These are phyloP conservation scores for Cryptococcus sp. DNA, from an alignment of 1,284 basidiomycete species.

Conservation along the genomic window DNA sequence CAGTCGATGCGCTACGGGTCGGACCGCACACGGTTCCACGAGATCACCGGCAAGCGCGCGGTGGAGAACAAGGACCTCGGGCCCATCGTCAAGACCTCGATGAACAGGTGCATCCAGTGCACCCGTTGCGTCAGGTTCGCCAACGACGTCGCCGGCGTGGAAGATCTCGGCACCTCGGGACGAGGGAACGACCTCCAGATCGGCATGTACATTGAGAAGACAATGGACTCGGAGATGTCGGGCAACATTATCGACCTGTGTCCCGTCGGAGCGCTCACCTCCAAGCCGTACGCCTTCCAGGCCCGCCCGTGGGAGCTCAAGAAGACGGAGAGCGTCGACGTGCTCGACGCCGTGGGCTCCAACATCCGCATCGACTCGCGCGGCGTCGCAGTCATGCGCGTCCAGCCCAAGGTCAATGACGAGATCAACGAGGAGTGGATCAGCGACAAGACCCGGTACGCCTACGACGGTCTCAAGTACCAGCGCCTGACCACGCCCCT, in stretches of 20 bases:
- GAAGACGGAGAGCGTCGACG: constrained; percentile 95
- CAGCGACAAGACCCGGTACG: constrained; percentile 97
- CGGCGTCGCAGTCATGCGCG: constrained; percentile 93
- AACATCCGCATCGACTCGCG: constrained; percentile 97
- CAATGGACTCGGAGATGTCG: constrained; percentile 94
- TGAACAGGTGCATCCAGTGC: constrained; percentile 99
- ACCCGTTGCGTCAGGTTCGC: constrained; percentile 98
- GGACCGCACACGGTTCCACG: constrained; percentile 95
- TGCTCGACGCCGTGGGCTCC: constrained; percentile 95
- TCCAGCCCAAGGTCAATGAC: constrained; percentile 94
- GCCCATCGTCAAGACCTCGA: constrained; percentile 95
- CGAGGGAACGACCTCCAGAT: constrained; percentile 99
- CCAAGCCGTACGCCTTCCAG: constrained; percentile 96
- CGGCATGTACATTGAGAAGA: constrained; percentile 97
- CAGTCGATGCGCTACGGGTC: constrained; percentile 99
- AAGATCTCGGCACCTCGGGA: constrained; percentile 94
- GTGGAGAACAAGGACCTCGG: constrained; percentile 99
- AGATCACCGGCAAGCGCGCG: constrained; percentile 95
- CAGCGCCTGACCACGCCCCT: constrained; percentile 93
- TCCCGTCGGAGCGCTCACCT: constrained; percentile 91
- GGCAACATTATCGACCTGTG: constrained; percentile 98
- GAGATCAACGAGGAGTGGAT: constrained; percentile 99
- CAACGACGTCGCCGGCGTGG: constrained; percentile 97
- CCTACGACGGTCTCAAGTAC: constrained; percentile 92
- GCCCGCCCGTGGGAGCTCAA: constrained; percentile 98